Percentiles rank a stretch among this genome's conserved stretches.
Conservation (phyloP, 2,329 filamentous ascomycete genomes). For the Pestalotiopsis sp. region DNA sequence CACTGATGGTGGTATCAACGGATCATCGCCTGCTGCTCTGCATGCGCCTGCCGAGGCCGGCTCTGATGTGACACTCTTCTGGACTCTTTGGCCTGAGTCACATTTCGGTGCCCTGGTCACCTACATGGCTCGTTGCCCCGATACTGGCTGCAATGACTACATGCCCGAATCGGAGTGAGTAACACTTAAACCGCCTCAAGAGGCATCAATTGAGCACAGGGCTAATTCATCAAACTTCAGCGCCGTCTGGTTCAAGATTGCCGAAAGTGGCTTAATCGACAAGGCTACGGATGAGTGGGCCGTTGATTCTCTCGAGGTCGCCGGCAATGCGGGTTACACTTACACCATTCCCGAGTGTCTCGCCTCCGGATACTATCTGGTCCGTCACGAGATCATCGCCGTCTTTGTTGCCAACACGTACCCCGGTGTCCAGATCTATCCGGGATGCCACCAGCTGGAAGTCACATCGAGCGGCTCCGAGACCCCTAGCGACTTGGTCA, state of each 20-base stretch:
- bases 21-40: constrained; percentile 53
- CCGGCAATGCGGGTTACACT: constrained; percentile 42
- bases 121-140: constrained; percentile 62
- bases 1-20: constrained; percentile 48
- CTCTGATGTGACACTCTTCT: constrained; percentile 53
- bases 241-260: constrained; percentile 59
- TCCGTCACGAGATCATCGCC: constrained; percentile 60
- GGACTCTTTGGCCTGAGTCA: constrained; percentile 54
- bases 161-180: constrained; percentile 19
- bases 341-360: constrained; percentile 59
- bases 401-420: constrained; percentile 45
- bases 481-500: constrained; percentile 35
- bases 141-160: constrained; percentile 32
- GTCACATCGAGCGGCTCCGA: constrained; percentile 51
- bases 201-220: neutral
- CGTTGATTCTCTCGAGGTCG: constrained; percentile 44
- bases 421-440: constrained; percentile 57
- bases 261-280: constrained; percentile 45
- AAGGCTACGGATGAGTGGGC: constrained; percentile 53
- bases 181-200: neutral
- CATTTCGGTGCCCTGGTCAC: constrained; percentile 59
- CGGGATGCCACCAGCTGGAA: constrained; percentile 59
- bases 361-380: constrained; percentile 51
- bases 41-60: constrained; percentile 57
- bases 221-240: neutral